Percentiles rank a stretch among this genome's conserved stretches.
These are phyloP conservation scores for Neobulgaria alba DNA, from an alignment of 2,329 filamentous ascomycete genomes.

Conservation along the genomic window DNA sequence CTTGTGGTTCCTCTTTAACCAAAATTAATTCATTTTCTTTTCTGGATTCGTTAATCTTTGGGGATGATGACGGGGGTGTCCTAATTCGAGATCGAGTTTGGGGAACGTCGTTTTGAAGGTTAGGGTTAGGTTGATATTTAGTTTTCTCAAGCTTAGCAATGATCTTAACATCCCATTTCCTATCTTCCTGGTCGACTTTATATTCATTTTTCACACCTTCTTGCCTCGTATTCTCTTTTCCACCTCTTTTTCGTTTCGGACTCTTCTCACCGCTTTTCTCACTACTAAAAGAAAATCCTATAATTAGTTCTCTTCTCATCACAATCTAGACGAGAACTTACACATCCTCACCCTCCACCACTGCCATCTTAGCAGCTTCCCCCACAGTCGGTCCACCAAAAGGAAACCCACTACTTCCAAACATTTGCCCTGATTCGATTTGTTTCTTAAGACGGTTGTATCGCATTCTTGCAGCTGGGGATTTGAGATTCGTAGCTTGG, in stretches of 20 bases:
- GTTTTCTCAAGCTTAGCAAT: background rate
- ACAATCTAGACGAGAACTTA: too few species aligned
- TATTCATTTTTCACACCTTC: background rate
- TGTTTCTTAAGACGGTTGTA: conserved; percentile 29
- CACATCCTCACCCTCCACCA: too few species aligned
- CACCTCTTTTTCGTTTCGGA: conserved; percentile 3
- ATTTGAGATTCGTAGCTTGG: conserved; percentile 27
- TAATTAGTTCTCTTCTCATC: too few species aligned
- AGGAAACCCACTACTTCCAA: conserved; percentile 19
- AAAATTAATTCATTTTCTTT: background rate
- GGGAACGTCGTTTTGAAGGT: too few species aligned
- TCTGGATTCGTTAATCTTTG: background rate
- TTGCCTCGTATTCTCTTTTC: too few species aligned
- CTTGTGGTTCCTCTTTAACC: too few species aligned
- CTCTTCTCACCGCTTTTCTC: conserved; percentile 2
- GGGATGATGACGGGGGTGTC: too few species aligned
- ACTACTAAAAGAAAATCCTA: too few species aligned
- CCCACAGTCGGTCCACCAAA: conserved; percentile 8
- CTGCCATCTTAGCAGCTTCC: too few species aligned
- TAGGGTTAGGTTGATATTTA: too few species aligned
- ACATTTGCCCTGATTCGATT: conserved; percentile 26
- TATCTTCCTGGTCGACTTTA: background rate
- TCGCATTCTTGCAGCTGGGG: conserved; percentile 32
- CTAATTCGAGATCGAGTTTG: too few species aligned
- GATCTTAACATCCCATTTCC: background rate